Evolutionary conservation across 2,329 filamentous ascomycete species (phyloP).

Genomic region (Ciborinia camelliae): DNA sequence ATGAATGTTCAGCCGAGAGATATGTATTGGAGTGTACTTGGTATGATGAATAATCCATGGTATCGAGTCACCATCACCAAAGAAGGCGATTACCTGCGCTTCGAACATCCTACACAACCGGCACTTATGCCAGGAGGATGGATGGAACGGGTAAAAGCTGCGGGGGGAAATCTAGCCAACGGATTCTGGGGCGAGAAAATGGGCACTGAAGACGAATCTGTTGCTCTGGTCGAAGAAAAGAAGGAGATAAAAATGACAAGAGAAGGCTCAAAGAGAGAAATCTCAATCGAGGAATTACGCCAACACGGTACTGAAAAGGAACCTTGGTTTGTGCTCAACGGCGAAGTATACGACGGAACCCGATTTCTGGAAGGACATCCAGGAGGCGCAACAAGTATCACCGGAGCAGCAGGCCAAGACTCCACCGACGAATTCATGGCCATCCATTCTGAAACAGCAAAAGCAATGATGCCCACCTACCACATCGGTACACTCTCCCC

Average conservation of each 20-base stretch:
- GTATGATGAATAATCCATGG: slow-evolving; percentile 99
- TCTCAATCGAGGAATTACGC: slow-evolving; percentile 69
- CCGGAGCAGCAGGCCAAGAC: slow-evolving; percentile 77
- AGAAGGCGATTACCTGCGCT: slow-evolving; percentile 61
- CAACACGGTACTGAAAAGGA: slow-evolving; percentile 60
- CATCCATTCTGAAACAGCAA: slow-evolving; percentile 92
- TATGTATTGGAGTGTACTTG: slow-evolving; percentile 93
- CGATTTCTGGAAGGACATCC: slow-evolving; percentile 77
- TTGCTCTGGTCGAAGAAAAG: slow-evolving; percentile 47
- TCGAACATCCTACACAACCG: slow-evolving; percentile 87
- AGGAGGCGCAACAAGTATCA: slow-evolving; percentile 81
- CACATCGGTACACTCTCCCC: slow-evolving; percentile 77
- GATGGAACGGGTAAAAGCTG: slow-evolving; percentile 89
- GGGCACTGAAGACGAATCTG: slow-evolving; percentile 48
- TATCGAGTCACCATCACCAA: slow-evolving; percentile 75
- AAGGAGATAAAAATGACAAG: slow-evolving; percentile 77
- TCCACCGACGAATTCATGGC: slow-evolving; percentile 85
- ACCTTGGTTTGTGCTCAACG: slow-evolving; percentile 86
- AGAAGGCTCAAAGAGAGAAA: slow-evolving; percentile 56
- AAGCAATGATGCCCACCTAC: slow-evolving; percentile 81
- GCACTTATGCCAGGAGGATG: slow-evolving; percentile 75
- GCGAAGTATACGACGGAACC: slow-evolving; percentile 86
- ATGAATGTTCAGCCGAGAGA: slow-evolving; percentile 85
- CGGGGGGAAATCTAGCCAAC: slow-evolving; percentile 74
- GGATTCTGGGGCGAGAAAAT: slow-evolving; percentile 79